Conservation (phyloP, 768 basidiomycete species). For the Podaxis mareebaensis region DNA sequence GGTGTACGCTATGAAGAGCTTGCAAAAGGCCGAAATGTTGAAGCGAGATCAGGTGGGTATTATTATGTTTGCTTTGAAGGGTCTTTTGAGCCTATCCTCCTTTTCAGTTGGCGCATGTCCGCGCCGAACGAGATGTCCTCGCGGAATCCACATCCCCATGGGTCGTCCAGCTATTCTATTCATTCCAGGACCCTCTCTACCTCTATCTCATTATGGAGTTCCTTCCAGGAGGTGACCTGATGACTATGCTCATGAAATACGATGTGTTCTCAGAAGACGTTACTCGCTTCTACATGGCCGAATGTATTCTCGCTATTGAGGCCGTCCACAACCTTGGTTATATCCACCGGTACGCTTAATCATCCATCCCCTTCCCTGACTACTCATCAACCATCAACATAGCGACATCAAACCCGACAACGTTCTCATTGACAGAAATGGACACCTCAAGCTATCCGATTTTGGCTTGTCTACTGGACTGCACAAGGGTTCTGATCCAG, state of each 20-base stretch:
- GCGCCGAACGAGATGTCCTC: slow-evolving; percentile 94
- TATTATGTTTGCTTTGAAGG: not conserved
- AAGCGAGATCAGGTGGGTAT: slow-evolving; percentile 91
- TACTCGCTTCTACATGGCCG: slow-evolving; percentile 98
- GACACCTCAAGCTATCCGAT: slow-evolving; percentile 96
- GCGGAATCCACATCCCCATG: slow-evolving; percentile 96
- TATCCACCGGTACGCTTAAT: slow-evolving; percentile 81
- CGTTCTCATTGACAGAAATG: slow-evolving; percentile 95
- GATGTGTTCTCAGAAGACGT: slow-evolving; percentile 99
- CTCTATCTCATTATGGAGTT: slow-evolving; percentile 96
- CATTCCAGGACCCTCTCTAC: slow-evolving; percentile 95
- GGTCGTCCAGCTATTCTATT: slow-evolving; percentile 98
- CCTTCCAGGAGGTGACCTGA: slow-evolving; percentile 90
- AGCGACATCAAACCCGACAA: slow-evolving; percentile 99
- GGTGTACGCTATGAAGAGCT: slow-evolving; percentile 99
- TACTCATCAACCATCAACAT: slow-evolving; percentile 16
- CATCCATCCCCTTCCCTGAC: not conserved
- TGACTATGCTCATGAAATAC: slow-evolving; percentile 99
- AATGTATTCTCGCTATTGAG: slow-evolving; percentile 96
- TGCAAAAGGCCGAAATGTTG: slow-evolving; percentile 98
- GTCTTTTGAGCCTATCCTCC: slow-evolving; percentile 1
- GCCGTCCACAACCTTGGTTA: slow-evolving; percentile 99
- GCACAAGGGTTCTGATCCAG: slow-evolving; percentile 93
- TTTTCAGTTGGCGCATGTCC: slow-evolving; percentile 88
- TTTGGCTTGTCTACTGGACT: slow-evolving; percentile 98